Evolutionary conservation across 2,329 filamentous ascomycete genomes (phyloP).

Genomic region (Fusarium sp.): DNA sequence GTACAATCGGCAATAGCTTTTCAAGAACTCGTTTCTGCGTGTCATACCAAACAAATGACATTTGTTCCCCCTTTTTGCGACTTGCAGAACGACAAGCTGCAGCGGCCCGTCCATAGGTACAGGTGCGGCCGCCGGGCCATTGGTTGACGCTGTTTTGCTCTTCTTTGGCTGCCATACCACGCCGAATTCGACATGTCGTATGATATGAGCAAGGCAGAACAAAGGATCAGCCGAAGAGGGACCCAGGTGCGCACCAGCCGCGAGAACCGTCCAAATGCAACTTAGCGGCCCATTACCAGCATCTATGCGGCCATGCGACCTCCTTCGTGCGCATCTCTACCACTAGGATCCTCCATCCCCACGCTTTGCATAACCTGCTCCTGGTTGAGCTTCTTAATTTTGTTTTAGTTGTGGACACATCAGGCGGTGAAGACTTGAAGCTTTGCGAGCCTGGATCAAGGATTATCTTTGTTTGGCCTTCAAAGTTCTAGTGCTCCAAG

Average conservation of each 20-base stretch:
- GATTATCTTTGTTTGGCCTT: slow-evolving; percentile 40
- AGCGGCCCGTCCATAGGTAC: slow-evolving; percentile 31
- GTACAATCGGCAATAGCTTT: slow-evolving; percentile 11
- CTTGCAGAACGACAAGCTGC: slow-evolving; percentile 21
- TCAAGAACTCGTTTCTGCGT: slow-evolving; percentile 20
- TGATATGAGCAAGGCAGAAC: slow-evolving; percentile 32
- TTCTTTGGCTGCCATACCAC: slow-evolving; percentile 1
- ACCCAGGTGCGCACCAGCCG: slow-evolving; percentile 40
- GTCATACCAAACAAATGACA: slow-evolving; percentile 4
- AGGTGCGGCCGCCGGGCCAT: slow-evolving; percentile 1
- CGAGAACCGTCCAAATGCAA: slow-evolving; percentile 43
- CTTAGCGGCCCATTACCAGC: slow-evolving; percentile 43
- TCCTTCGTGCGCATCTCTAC: slow-evolving; percentile 37
- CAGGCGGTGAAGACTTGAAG: slow-evolving; percentile 45
- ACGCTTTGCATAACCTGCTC: slow-evolving; percentile 40
- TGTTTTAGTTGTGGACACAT: slow-evolving; percentile 35
- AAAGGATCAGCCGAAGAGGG: slow-evolving; percentile 35
- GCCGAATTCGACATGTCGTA: slow-evolving; percentile 36
- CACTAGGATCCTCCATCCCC: slow-evolving; percentile 36
- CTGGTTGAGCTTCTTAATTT: slow-evolving; percentile 30
- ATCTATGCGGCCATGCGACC: slow-evolving; percentile 40
- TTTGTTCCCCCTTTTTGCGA: slow-evolving; percentile 13
- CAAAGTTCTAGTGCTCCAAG: slow-evolving; percentile 28
- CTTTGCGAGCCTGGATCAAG: slow-evolving; percentile 33
- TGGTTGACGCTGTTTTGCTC: slow-evolving; percentile 3